Base-by-base conservation (phyloP, 2,329 filamentous ascomycete species). In the Parastagonospora avenae region DNA sequence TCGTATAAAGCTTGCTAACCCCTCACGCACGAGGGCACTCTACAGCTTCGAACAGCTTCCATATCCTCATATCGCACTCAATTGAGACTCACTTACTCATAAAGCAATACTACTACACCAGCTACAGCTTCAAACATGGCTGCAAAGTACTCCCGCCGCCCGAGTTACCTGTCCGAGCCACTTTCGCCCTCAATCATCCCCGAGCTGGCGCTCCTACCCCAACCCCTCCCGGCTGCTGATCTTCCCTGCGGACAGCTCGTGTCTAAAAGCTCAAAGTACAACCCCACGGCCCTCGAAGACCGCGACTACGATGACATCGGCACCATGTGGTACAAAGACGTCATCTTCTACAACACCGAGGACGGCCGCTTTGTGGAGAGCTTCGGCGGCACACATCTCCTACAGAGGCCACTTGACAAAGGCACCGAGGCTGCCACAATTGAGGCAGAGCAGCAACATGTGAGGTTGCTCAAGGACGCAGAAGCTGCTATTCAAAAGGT, bases 291-390 rank as follows among this genome's bases (percentile, higher is more conserved):
- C 2, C 64, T 73, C 33, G 57, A 64, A 46, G 64, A 72, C 56
- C 62, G 66, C 40, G 67, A 73, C 64, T 73, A 64, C 56, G 68
- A 72, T 37, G 70, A 73, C 49, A 54, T 68, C 27, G 69, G 68
- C 55, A 64, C 63, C 2, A 59, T 62, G 42, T 73, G 69, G 69
- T 71, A 72, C 66, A 73, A 73, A 43, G 69, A 72, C 31, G 69
- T 73, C 35, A 68, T 73, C 47, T 55, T 66, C 55, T 59, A 71
- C 54, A 54, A 64, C 52, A 30, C 54, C 4, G 46, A 48, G n/a
- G 51, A 58, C 10, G 64, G 63, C 28, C 35, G 46, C 46, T 71
- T 73, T 45, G 48, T 61, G 32, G 58, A 65, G 38, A 66, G 62
- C 39, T 66, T 71, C 19, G 70, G 70, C n/a, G 67, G 58, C 42